Conservation (phyloP, 129 eudicot species). For the Escallonia herrerae region DNA sequence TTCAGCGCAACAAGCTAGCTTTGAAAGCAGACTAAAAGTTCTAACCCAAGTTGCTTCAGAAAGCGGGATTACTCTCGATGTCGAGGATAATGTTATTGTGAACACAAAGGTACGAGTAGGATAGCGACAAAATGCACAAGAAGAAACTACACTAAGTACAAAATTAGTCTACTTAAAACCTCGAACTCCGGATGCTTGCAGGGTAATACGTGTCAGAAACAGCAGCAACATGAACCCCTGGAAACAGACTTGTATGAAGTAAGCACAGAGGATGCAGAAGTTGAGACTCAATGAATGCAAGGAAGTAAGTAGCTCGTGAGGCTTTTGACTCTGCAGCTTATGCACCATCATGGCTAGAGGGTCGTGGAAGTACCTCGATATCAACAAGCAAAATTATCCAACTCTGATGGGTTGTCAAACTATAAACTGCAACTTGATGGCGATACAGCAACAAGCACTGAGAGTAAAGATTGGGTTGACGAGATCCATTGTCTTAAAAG, state of each 20-base stretch:
- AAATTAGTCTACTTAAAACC: too few species aligned
- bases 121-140: background rate
- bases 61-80: constrained; percentile 17
- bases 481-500: background rate
- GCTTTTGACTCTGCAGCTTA: too few species aligned
- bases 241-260: background rate
- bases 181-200: background rate
- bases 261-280: background rate
- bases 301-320: background rate
- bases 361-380: too few species aligned
- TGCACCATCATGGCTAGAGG: too few species aligned
- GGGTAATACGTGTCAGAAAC: background rate
- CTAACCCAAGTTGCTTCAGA: constrained; percentile 21
- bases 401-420: background rate
- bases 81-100: background rate
- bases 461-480: background rate
- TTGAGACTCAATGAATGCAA: background rate
- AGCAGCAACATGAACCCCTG: background rate
- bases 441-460: background rate
- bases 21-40: constrained; percentile 12
- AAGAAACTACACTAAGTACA: too few species aligned
- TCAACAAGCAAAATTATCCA: background rate
- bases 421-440: background rate
- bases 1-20: constrained; percentile 15
- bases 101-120: background rate